Percentiles rank a stretch among this genome's conserved stretches.
Evolutionary conservation across 2,329 filamentous ascomycete species (phyloP).

Genomic region (Alternaria metachromatica): DNA sequence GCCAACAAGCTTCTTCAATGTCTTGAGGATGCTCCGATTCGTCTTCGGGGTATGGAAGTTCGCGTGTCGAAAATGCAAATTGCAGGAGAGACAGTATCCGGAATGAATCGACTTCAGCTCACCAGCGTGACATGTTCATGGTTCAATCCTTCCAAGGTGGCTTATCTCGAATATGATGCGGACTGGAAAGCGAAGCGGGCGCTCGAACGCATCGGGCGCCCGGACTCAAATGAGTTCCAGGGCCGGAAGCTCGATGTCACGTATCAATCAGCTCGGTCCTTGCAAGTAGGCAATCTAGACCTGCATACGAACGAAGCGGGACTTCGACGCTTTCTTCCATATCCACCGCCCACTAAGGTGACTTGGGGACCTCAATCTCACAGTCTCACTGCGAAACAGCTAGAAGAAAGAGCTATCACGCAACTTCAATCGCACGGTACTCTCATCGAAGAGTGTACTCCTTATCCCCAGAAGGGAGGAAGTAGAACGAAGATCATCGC

Average conservation of each 20-base stretch:
- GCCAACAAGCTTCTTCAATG: conserved; percentile 1
- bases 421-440: not conserved
- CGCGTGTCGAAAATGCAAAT: not conserved
- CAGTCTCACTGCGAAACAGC: not conserved
- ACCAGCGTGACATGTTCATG: conserved; percentile 20
- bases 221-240: not conserved
- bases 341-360: not conserved
- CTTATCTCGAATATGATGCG: not conserved
- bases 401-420: not conserved
- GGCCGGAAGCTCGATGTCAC: not conserved
- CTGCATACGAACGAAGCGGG: not conserved
- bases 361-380: not conserved
- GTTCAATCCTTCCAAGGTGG: not conserved
- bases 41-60: not conserved
- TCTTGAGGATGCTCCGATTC: not conserved
- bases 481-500: conserved; percentile 1
- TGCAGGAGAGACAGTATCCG: conserved; percentile 1
- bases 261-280: not conserved
- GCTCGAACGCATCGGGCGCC: not conserved
- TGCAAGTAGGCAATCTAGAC: not conserved
- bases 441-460: not conserved
- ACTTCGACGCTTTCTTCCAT: conserved; percentile 1
- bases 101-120: conserved; percentile 27
- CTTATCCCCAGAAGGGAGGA: not conserved
- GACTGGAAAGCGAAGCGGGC: not conserved